Evolutionary conservation across 1,284 basidiomycete species (phyloP).

Genomic region (Hymenochaete sp.): DNA sequence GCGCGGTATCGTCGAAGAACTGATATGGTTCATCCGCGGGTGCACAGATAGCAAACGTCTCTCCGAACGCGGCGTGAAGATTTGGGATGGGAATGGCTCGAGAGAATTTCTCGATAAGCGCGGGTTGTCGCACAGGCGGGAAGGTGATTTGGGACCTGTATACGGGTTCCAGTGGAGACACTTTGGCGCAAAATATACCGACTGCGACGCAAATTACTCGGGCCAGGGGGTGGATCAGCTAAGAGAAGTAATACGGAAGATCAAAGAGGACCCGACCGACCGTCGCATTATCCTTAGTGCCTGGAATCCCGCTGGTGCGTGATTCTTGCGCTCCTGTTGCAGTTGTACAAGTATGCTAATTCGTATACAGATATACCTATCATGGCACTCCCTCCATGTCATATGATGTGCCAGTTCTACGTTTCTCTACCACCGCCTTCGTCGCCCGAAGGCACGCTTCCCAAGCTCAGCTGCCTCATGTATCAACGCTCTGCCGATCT

Average conservation of each 20-base stretch:
- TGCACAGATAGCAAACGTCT: constrained; percentile 77
- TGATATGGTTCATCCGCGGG: constrained; percentile 92
- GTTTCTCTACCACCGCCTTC: constrained; percentile 68
- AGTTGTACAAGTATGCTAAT: not conserved
- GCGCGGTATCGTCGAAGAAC: constrained; percentile 88
- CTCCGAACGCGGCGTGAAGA: constrained; percentile 81
- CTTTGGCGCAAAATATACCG: constrained; percentile 86
- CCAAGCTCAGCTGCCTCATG: constrained; percentile 89
- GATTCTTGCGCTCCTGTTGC: not conserved
- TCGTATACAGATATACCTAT: constrained; percentile 63
- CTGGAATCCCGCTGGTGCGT: constrained; percentile 92
- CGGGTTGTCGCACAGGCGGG: constrained; percentile 75
- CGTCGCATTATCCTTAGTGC: constrained; percentile 92
- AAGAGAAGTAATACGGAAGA: constrained; percentile 81
- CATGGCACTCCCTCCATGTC: constrained; percentile 98
- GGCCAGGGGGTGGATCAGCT: constrained; percentile 95
- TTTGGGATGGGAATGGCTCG: constrained; percentile 97
- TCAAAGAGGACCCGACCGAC: constrained; percentile 90
- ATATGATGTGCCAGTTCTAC: constrained; percentile 98
- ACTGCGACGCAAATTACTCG: constrained; percentile 76
- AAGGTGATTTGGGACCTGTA: constrained; percentile 93
- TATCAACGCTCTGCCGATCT: constrained; percentile 97
- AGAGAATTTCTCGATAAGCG: constrained; percentile 80
- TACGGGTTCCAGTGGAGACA: constrained; percentile 99
- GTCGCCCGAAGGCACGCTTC: constrained; percentile 42